Evolutionary conservation across 345 rosid species (phyloP).

Genomic region (Toxicodendron radicans): DNA sequence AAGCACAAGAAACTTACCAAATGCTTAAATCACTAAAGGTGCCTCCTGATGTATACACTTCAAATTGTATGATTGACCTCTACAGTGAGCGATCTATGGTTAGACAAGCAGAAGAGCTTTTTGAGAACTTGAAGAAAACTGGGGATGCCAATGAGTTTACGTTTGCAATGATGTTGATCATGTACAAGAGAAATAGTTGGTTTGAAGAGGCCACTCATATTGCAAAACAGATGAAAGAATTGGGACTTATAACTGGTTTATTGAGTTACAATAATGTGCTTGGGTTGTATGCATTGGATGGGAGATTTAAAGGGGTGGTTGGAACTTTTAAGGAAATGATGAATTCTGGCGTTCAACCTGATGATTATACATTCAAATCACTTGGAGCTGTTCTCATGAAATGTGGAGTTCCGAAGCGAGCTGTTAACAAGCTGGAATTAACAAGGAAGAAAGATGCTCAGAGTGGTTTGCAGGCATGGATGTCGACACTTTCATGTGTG

Average conservation of each 20-base stretch:
- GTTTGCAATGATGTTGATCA: conserved; percentile 78
- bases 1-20: conserved; percentile 76
- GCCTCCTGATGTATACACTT: conserved; percentile 59
- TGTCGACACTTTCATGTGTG: conserved; percentile 52
- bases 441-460: conserved; percentile 45
- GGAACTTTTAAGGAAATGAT: conserved; percentile 72
- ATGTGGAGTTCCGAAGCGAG: conserved; percentile 67
- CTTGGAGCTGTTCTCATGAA: conserved; percentile 60
- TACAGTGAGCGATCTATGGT: conserved; percentile 75
- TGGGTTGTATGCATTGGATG: conserved; percentile 64
- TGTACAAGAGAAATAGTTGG: conserved; percentile 75
- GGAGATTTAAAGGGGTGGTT: conserved; percentile 63
- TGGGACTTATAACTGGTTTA: conserved; percentile 51
- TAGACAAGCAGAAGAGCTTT: conserved; percentile 57
- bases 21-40: conserved; percentile 39
- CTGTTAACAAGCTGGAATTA: conserved; percentile 52
- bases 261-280: conserved; percentile 74
- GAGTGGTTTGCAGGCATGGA: conserved; percentile 57
- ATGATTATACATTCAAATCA: conserved; percentile 63
- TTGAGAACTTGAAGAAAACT: conserved; percentile 55
- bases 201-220: conserved; percentile 68
- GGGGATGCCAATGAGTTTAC: conserved; percentile 79
- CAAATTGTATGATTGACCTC: conserved; percentile 85
- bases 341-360: conserved; percentile 47
- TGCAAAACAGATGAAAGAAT: conserved; percentile 67